Conservation (phyloP, 768 basidiomycete genomes). For the Lactarius tabidus region DNA sequence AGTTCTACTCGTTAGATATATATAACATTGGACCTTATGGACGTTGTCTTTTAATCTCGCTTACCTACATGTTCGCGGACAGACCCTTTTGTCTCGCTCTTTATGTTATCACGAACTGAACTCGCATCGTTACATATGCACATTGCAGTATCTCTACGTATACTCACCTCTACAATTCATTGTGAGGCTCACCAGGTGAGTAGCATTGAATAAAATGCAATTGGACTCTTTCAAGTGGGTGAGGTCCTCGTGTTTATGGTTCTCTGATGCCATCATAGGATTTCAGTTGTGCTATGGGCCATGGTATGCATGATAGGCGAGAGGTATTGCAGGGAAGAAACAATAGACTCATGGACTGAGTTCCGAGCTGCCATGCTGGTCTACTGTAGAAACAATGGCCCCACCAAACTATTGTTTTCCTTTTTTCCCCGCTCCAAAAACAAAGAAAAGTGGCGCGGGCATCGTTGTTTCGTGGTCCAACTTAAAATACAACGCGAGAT, state of each 20-base stretch:
- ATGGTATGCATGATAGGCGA: too few species aligned
- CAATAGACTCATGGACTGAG: too few species aligned
- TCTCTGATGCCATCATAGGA: not conserved
- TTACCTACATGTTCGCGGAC: constrained; percentile 10
- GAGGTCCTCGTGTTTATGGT: not conserved
- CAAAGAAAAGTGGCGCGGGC: too few species aligned
- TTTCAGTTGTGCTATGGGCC: not conserved
- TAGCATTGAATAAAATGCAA: not conserved
- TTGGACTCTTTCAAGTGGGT: not conserved
- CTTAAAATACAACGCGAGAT: too few species aligned
- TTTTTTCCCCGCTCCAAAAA: too few species aligned
- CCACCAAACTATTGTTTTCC: too few species aligned
- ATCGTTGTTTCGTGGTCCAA: too few species aligned
- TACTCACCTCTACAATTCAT: not conserved
- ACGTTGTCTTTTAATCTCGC: constrained; percentile 13
- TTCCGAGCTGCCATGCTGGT: too few species aligned
- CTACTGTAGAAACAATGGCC: too few species aligned
- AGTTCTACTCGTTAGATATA: constrained; percentile 28
- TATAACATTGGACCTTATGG: constrained; percentile 8
- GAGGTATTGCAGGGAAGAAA: too few species aligned
- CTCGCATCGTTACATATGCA: constrained; percentile 7
- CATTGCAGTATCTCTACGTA: constrained; percentile 10
- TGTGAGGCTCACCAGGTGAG: not conserved
- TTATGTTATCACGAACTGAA: constrained; percentile 13
- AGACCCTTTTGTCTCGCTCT: constrained; percentile 11